Conservation (phyloP, 257 asterid species). For the Coffea eugenioides region DNA sequence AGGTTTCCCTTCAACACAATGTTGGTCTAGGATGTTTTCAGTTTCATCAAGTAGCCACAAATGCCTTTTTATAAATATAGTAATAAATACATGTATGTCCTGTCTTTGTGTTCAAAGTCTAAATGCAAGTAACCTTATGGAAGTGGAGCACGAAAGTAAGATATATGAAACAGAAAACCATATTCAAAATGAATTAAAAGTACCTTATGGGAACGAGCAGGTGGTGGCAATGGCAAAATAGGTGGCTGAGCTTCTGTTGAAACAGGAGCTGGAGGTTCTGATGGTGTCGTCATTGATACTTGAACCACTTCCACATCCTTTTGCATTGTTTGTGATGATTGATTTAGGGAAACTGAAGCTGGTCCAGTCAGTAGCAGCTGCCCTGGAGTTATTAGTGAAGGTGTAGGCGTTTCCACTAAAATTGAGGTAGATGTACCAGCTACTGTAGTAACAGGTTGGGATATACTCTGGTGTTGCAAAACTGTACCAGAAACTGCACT, state of each 20-base stretch:
- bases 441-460: slow-evolving; percentile 44
- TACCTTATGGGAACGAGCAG: slow-evolving; percentile 64
- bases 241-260: slow-evolving; percentile 82
- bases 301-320: slow-evolving; percentile 89
- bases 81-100: too few species aligned
- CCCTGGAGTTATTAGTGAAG: slow-evolving; percentile 77
- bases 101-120: background rate
- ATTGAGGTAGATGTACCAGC: slow-evolving; percentile 43
- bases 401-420: slow-evolving; percentile 52
- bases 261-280: slow-evolving; percentile 49
- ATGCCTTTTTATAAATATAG: background rate
- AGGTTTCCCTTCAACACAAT: background rate
- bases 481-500: slow-evolving; percentile 35
- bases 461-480: slow-evolving; percentile 36
- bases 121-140: background rate
- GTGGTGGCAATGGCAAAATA: slow-evolving; percentile 72
- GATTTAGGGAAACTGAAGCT: slow-evolving; percentile 44
- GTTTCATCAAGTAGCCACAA: background rate
- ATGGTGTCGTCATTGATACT: slow-evolving; percentile 49
- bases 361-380: slow-evolving; percentile 73
- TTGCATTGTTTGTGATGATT: slow-evolving; percentile 54
- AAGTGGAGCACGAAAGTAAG: background rate
- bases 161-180: background rate
- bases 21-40: background rate
- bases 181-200: background rate